Conservation (phyloP, 352 stramenopile species). For the Labyrinthula sp. region DNA sequence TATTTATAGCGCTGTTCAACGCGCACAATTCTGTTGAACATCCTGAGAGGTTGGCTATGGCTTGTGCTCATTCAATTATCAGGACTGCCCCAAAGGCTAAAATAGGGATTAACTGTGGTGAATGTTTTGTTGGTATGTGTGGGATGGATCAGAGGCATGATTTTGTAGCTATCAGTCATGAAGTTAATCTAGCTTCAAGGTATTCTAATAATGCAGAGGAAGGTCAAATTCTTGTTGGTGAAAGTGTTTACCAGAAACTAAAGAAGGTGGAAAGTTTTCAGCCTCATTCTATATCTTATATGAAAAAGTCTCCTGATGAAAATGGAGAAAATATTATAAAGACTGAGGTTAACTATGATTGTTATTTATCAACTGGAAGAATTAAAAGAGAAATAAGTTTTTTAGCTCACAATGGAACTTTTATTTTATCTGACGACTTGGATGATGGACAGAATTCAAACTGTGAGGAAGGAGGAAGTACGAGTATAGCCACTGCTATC, state of each 20-base stretch:
- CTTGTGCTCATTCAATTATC: slow-evolving; percentile 38
- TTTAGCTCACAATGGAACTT: too few species aligned
- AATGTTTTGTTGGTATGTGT: slow-evolving; percentile 41
- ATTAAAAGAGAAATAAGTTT: too few species aligned
- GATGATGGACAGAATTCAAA: too few species aligned
- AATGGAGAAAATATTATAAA: too few species aligned
- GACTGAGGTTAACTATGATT: too few species aligned
- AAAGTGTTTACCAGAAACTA: slow-evolving; percentile 16
- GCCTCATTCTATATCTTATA: too few species aligned
- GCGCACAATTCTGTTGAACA: slow-evolving; percentile 32
- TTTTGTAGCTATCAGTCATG: slow-evolving; percentile 41
- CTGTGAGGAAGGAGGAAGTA: too few species aligned
- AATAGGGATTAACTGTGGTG: slow-evolving; percentile 38
- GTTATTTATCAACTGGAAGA: too few species aligned
- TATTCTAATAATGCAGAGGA: slow-evolving; percentile 39
- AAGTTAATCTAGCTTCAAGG: slow-evolving; percentile 40
- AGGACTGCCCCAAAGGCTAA: slow-evolving; percentile 35
- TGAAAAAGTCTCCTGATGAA: too few species aligned
- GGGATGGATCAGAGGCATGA: slow-evolving; percentile 36
- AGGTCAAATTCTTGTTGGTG: slow-evolving; percentile 36
- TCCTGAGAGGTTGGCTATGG: slow-evolving; percentile 34
- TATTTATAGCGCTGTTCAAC: slow-evolving; percentile 43
- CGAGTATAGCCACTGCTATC: too few species aligned
- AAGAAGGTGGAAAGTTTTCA: too few species aligned
- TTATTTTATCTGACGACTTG: too few species aligned